Evolutionary conservation across 2,329 filamentous ascomycete genomes (phyloP).

Genomic region (Coleophoma eucalyptorum): DNA sequence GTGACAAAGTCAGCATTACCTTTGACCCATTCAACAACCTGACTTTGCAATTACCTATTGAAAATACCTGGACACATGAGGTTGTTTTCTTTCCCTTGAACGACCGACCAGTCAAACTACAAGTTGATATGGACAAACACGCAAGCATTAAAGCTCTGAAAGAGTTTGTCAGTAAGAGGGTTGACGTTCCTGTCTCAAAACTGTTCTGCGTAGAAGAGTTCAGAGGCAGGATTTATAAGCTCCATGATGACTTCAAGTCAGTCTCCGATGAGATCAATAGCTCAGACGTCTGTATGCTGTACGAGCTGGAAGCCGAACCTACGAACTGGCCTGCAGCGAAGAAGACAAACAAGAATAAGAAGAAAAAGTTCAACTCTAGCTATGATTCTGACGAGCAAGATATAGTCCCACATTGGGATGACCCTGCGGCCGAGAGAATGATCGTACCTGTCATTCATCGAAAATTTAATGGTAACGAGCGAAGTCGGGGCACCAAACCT

Average conservation of each 20-base stretch:
- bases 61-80: conserved; percentile 73
- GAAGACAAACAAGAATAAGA: conserved; percentile 18
- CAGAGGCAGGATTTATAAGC: conserved; percentile 79
- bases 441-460: conserved; percentile 71
- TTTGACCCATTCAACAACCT: conserved; percentile 97
- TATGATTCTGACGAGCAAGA: conserved; percentile 42
- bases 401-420: conserved; percentile 46
- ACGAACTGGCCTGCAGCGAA: conserved; percentile 70
- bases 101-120: conserved; percentile 65
- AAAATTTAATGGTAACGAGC: conserved; percentile 27
- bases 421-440: conserved; percentile 60
- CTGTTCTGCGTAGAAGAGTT: conserved; percentile 84
- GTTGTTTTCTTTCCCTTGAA: conserved; percentile 77
- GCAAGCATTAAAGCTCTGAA: conserved; percentile 67
- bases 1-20: conserved; percentile 94
- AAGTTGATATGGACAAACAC: conserved; percentile 78
- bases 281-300: conserved; percentile 63
- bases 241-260: conserved; percentile 66
- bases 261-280: conserved; percentile 69
- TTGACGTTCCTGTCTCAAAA: conserved; percentile 59
- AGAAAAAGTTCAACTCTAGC: conserved; percentile 39
- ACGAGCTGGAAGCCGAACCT: conserved; percentile 74
- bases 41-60: conserved; percentile 84
- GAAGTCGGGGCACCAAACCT: conserved; percentile 24
- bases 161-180: conserved; percentile 63